These are phyloP conservation scores for Fusarium sp. DNA, from an alignment of 2,329 filamentous ascomycete species.

Conservation along the genomic window DNA sequence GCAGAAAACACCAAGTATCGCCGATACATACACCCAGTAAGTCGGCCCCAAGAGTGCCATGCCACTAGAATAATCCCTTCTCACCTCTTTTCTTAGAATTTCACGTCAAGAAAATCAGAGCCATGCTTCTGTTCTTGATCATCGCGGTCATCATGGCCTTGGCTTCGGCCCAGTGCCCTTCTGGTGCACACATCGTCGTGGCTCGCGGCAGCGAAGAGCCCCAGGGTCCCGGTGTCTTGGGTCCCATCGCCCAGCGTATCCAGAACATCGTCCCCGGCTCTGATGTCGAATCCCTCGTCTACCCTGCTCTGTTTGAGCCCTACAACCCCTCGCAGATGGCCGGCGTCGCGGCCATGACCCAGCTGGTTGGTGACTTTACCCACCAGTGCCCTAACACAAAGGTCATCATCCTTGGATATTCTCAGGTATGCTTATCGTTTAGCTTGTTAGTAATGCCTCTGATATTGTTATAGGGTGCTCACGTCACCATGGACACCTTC, in stretches of 20 bases:
- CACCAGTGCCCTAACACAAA: slow-evolving; percentile 30
- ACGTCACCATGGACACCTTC: slow-evolving; percentile 19
- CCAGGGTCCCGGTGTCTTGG: slow-evolving; percentile 33
- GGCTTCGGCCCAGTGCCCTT: slow-evolving; percentile 13
- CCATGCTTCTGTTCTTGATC: slow-evolving; percentile 21
- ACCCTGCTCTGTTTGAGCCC: slow-evolving; percentile 32
- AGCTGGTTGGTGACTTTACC: slow-evolving; percentile 15
- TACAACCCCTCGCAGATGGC: slow-evolving; percentile 35
- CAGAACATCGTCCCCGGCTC: slow-evolving; percentile 20
- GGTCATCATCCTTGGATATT: slow-evolving; percentile 36
- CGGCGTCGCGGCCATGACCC: slow-evolving; percentile 23
- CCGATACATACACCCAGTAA: background rate
- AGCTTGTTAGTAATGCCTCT: background rate
- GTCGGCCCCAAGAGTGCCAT: background rate
- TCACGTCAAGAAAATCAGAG: background rate
- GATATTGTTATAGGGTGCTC: slow-evolving; percentile 12
- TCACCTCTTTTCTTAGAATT: background rate
- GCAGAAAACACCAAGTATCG: background rate
- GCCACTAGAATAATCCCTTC: background rate
- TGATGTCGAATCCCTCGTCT: slow-evolving; percentile 32
- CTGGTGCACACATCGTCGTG: slow-evolving; percentile 36
- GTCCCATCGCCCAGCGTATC: slow-evolving; percentile 14
- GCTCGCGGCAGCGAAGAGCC: slow-evolving; percentile 36
- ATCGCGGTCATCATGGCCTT: slow-evolving; percentile 10
- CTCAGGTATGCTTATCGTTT: slow-evolving; percentile 7